Base-by-base conservation (phyloP, 2,329 filamentous ascomycete genomes). In the Penicillium occitanis region DNA sequence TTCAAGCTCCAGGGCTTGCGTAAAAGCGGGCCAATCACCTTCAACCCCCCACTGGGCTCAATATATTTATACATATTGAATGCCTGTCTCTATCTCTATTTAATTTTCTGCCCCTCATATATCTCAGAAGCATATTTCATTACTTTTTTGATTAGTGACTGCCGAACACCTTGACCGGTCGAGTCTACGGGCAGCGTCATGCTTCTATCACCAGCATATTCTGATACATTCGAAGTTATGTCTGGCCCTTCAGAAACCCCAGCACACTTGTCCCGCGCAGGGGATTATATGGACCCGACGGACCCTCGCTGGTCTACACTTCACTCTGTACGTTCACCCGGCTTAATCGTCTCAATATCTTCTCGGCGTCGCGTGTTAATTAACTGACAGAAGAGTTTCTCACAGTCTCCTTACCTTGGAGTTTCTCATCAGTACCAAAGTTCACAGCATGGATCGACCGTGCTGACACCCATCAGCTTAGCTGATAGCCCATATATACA, bases 401-500 rank as follows among this genome's bases (percentile, higher is more conserved):
- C n/a, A 30, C 69, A 70, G 68, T 58, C 69, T 19, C 66, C 71
- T 8, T 79, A 72, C 55, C 65, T 74, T 53, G 70, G 70, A 19
- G 64, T 72, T 37, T 69, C 67, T 53, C 70, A 75, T 61, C 71
- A 76, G 3, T 80, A 79, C 68, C 76, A 73, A 63, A 71, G 74
- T n/a, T 70, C 72, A 37, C 76, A 74, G 53, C 72, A 72, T 66
- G 66, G 74, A 46, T 64, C 68, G 19, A 68, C 71, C 63, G 71
- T 78, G 53, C 69, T 79, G 48, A 80, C 78, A 3, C 78, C 79
- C 37, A 74, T 79, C 69, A 79, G 78, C 64, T 72, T 80, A 14
- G 72, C 76, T 2, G 77, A 78, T 65, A 75, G 65, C 69, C 73
- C 75, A 40, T 76, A 77, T 64, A 65, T 69, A 28, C 71, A 73